Base-by-base conservation (phyloP, 2,329 filamentous ascomycete species). In the Elsinoe arachidis region DNA sequence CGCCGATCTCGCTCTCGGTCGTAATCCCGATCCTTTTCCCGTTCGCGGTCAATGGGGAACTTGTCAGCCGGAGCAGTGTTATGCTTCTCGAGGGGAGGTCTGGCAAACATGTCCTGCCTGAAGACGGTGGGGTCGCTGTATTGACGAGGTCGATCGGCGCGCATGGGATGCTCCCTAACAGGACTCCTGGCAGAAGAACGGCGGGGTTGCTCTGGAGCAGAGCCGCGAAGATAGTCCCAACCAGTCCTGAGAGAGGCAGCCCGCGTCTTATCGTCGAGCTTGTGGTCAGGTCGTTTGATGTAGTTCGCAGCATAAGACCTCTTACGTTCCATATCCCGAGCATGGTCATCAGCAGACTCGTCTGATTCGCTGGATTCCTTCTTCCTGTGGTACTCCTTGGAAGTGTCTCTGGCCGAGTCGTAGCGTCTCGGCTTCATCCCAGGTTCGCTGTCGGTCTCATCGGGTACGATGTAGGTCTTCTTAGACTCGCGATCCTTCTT, bases 401-500 rank as follows among this genome's bases (percentile, higher is more conserved):
- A 66, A 47, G 62, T 67, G 58, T 69, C 67, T 37, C 63, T 60
- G 59, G 64, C 64, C 55, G 66, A 68, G 15, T 62, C 66, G 17
- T 63, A 63, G 58, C 59, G 53, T 70, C 69, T 55, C 66, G 68
- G 59, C 62, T 38, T 60, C 26, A 51, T 43, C 6, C 62, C 61
- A 35, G 70, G 68, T 14, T 61, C 61, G 35, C 53, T 60, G 5
- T 67, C 67, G 15, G 66, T 67, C n/a, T 47, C 43, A 6, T 72
- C 70, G 43, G 69, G 71, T 14, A 68, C 67, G 33, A 68, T 65
- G 3, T 65, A 62, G 35, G 63, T 19, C 55, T 70, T 70, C 60
- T 71, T 73, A 33, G 61, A 61, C 10, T 70, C 70, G 52, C 72
- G 68, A 7, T 75, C 72, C 57, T 67, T 66, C 44, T 69, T 68